These are phyloP conservation scores for Peltaster fructicola DNA, from an alignment of 2,329 filamentous ascomycete genomes.

Conservation along the genomic window DNA sequence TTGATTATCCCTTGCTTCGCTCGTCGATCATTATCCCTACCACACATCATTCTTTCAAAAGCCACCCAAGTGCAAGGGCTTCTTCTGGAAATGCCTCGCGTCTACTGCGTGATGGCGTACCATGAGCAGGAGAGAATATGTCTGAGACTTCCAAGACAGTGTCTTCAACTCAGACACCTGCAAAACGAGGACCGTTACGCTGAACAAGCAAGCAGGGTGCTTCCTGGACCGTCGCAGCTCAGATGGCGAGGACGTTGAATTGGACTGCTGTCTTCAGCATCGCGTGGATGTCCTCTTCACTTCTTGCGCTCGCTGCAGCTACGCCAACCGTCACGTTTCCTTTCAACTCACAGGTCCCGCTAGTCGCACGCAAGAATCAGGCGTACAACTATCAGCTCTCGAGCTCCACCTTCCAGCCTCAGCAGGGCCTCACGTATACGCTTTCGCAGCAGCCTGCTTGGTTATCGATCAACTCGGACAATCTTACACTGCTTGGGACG, in stretches of 20 bases:
- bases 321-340: constrained; percentile 41
- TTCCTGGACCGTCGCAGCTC: no score
- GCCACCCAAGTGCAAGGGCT: constrained; percentile 5
- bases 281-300: no score
- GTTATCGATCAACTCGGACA: constrained; percentile 51
- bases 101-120: background rate
- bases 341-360: constrained; percentile 69
- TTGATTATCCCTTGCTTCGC: no score
- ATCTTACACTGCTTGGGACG: constrained; percentile 52
- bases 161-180: no score
- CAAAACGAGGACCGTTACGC: no score
- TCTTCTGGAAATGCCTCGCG: constrained; percentile 4
- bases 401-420: constrained; percentile 55
- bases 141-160: no score
- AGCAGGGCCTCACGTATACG: constrained; percentile 42
- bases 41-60: constrained; percentile 2
- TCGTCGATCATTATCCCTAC: constrained; percentile 2
- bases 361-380: constrained; percentile 51
- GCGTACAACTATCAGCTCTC: constrained; percentile 58
- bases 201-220: no score
- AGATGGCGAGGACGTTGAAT: no score
- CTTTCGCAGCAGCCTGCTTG: constrained; percentile 50
- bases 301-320: no score
- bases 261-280: no score
- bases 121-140: constrained; percentile 2